Evolutionary conservation across 768 basidiomycete genomes (phyloP).

Genomic region (Hygrophorus russula): DNA sequence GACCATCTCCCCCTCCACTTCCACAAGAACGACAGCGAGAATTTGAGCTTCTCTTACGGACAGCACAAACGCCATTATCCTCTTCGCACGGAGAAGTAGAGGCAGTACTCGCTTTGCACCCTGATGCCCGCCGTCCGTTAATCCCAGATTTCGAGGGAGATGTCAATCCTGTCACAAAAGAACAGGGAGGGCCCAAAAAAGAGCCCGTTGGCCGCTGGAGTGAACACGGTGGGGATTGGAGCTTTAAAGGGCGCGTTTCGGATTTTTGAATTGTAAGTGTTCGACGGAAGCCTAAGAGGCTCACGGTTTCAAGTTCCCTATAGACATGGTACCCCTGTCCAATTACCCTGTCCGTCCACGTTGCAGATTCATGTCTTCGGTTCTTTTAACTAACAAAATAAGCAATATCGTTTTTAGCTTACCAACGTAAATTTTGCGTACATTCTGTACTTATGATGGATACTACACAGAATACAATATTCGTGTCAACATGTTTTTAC

Average conservation of each 20-base stretch:
- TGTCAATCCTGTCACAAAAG: slow-evolving; percentile 72
- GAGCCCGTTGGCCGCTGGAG: slow-evolving; percentile 66
- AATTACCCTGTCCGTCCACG: neutral
- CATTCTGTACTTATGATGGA: neutral
- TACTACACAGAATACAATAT: neutral
- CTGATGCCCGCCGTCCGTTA: slow-evolving; percentile 52
- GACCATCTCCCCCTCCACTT: slow-evolving; percentile 67
- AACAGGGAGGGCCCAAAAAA: slow-evolving; percentile 76
- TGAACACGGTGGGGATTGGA: slow-evolving; percentile 68
- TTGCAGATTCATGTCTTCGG: too few relatives aligned
- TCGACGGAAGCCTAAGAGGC: too few relatives aligned
- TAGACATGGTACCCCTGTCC: neutral
- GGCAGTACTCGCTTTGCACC: slow-evolving; percentile 41
- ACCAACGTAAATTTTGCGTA: slow-evolving; percentile 8
- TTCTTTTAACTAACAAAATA: neutral
- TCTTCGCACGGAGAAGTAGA: slow-evolving; percentile 21
- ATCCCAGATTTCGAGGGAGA: slow-evolving; percentile 72
- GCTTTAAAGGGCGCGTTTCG: slow-evolving; percentile 79
- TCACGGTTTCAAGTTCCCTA: too few relatives aligned
- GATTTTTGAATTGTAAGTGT: slow-evolving; percentile 72
- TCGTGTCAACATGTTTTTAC: slow-evolving; percentile 25
- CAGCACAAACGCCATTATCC: slow-evolving; percentile 36
- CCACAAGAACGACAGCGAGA: slow-evolving; percentile 70
- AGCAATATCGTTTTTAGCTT: neutral
- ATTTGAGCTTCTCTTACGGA: slow-evolving; percentile 73